These are phyloP conservation scores for Neurospora crassa DNA, from an alignment of 2,329 filamentous ascomycete species.

Conservation along the genomic window DNA sequence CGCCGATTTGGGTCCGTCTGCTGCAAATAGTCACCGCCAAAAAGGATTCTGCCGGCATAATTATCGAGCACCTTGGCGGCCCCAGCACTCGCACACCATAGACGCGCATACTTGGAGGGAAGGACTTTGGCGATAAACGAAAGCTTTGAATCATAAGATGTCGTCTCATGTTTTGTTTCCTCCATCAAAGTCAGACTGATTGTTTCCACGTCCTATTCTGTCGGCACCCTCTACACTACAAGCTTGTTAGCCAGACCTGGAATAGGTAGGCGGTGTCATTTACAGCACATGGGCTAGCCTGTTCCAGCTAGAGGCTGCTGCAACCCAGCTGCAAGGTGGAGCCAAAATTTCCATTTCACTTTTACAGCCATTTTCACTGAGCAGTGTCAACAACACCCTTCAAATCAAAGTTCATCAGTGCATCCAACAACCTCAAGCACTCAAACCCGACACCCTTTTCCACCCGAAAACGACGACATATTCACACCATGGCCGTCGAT, in stretches of 20 bases:
- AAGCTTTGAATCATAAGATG: not conserved
- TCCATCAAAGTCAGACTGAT: not conserved
- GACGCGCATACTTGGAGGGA: not conserved
- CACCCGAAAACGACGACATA: conserved; percentile 1
- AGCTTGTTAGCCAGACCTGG: not conserved
- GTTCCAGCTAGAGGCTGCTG: not conserved
- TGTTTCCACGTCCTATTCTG: not conserved
- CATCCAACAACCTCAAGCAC: not conserved
- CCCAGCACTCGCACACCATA: not conserved
- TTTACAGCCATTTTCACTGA: not conserved
- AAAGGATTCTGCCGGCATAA: not conserved
- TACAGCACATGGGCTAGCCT: not conserved
- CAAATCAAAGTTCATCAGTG: not conserved
- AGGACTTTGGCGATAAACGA: not conserved
- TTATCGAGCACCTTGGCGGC: not conserved
- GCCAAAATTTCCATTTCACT: conserved; percentile 9
- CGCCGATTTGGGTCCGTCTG: not conserved
- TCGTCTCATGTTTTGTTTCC: not conserved
- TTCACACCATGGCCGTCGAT: conserved; percentile 10
- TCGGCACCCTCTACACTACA: not conserved
- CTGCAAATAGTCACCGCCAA: not conserved
- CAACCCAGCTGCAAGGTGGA: conserved; percentile 7
- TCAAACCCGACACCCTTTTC: not conserved
- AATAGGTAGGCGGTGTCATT: not conserved
- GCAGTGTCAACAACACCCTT: not conserved